phyloP scores from a whole-genome alignment of 163 green algal species.

The Scenedesmus sp. region DNA sequence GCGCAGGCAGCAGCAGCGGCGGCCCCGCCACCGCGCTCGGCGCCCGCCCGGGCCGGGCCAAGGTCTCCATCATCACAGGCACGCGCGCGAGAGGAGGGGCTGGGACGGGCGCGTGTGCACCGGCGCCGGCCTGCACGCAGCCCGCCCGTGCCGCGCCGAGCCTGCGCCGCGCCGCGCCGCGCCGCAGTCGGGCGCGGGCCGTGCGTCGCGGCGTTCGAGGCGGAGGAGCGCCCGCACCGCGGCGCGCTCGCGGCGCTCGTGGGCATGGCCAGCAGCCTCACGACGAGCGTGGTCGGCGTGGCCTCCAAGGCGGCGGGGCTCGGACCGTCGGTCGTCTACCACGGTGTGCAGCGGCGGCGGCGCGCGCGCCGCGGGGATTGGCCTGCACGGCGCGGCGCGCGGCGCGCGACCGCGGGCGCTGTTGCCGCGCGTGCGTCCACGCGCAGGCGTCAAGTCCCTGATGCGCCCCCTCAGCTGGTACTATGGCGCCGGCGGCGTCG shows the following conservation, averaged over 20 bases:
- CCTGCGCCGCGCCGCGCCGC: background rate
- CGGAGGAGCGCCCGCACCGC: slow-evolving; percentile 44
- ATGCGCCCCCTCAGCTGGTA: slow-evolving; percentile 26
- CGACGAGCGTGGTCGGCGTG: slow-evolving; percentile 38
- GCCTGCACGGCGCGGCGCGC: no score
- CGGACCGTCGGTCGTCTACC: slow-evolving; percentile 19
- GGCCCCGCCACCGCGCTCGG: background rate
- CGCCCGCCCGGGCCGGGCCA: no score
- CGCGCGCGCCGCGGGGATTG: no score
- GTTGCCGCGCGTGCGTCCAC: no score
- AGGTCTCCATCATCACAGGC: slow-evolving; percentile 35
- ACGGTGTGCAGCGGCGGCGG: background rate
- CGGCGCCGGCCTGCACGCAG: no score
- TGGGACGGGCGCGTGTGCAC: background rate
- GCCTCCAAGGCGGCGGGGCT: slow-evolving; percentile 37
- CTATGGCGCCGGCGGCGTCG: background rate
- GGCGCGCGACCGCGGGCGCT: no score
- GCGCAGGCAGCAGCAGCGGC: background rate
- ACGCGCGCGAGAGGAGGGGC: no score
- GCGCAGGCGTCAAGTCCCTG: slow-evolving; percentile 4
- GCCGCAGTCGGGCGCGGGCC: slow-evolving; percentile 29
- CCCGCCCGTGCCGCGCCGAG: no score
- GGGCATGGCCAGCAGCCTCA: slow-evolving; percentile 45
- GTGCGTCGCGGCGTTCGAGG: slow-evolving; percentile 50
- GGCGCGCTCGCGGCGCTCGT: slow-evolving; percentile 27